A percentile compares a stretch with the other conserved stretches of the same genome.
Conservation (phyloP, 2,329 filamentous ascomycete genomes). For the Periconia sp. region DNA sequence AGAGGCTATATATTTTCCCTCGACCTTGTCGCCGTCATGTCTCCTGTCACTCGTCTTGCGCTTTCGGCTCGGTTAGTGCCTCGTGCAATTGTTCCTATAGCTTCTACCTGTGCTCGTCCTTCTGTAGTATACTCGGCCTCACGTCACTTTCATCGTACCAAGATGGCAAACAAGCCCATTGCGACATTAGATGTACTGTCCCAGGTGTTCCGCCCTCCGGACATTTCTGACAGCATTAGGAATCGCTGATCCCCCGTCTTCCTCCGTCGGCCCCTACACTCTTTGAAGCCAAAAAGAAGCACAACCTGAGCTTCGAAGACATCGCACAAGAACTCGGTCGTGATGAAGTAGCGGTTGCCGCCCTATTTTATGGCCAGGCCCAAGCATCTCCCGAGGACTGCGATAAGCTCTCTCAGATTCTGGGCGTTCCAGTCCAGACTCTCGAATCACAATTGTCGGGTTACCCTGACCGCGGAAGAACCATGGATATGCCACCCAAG, state of each 20-base stretch:
- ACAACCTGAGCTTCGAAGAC: slow-evolving; percentile 77
- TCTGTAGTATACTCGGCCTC: slow-evolving; percentile 26
- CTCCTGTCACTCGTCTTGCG: slow-evolving; percentile 31
- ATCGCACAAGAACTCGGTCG: slow-evolving; percentile 77
- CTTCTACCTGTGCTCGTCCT: slow-evolving; percentile 26
- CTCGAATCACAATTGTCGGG: slow-evolving; percentile 70
- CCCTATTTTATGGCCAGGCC: slow-evolving; percentile 89
- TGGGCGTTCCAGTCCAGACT: slow-evolving; percentile 63
- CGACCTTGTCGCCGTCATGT: slow-evolving; percentile 24
- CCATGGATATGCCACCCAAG: slow-evolving; percentile 81
- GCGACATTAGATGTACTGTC: slow-evolving; percentile 44
- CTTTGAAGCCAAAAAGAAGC: slow-evolving; percentile 79
- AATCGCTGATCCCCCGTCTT: slow-evolving; percentile 70
- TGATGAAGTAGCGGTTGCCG: slow-evolving; percentile 83
- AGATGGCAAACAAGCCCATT: slow-evolving; percentile 47
- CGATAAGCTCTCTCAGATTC: slow-evolving; percentile 68
- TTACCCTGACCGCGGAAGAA: slow-evolving; percentile 80
- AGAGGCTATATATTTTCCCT: slow-evolving; percentile 20
- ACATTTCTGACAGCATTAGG: slow-evolving; percentile 50
- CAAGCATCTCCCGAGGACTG: slow-evolving; percentile 74
- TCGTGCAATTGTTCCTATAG: slow-evolving; percentile 35
- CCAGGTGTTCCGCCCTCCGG: neutral
- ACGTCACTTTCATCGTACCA: slow-evolving; percentile 35
- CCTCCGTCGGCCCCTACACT: slow-evolving; percentile 74
- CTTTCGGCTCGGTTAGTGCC: slow-evolving; percentile 37